Base-by-base conservation (phyloP, 2,329 filamentous ascomycete genomes). In the Arachnomyces sp. region DNA sequence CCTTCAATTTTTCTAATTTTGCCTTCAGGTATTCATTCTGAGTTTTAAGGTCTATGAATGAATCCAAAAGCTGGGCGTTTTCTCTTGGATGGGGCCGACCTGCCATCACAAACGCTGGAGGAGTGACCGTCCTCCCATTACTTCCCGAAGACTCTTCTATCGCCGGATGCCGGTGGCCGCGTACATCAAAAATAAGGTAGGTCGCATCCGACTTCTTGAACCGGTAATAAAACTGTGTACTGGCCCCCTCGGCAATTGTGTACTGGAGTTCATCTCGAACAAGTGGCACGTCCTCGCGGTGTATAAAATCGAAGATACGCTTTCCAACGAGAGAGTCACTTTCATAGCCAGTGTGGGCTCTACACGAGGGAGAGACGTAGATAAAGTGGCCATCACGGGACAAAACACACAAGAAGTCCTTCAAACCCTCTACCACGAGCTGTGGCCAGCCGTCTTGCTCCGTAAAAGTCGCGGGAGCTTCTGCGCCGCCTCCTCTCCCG, bases 11-110 rank as follows among this genome's bases (percentile, higher is more conserved):
- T 13, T 82, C 80, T 46, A 96, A 94, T 32, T 86, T 79, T 52
- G 86, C 83, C 54, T 79, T 80, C 36, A 96, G 65, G 3, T 89
- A 78, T 66, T 94, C 88, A 54, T 95, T 94, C 61, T 95, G 90
- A 40, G 94, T 90, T 64, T 95, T 95, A 67, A 95, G 89, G 60
- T 96, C 90, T 18, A 96, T 71, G 54, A 95, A 95, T 0, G 88
- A 93, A 64, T 96, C 89, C 14, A 95, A 72, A 8, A 95, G 72
- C 3, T 77, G 77, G 1, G 87, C 82, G 56, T 90, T 94, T 64
- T 84, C 89, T 20, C 84, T 93, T 4, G 87, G 88, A 59, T 95
- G 94, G 1, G 85, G 85, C 14, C 89, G 77, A 7, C 86, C 81
- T 80, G 94, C 90, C 71, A 96, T 84, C 59, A 95, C 95, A 52